phyloP scores from a whole-genome alignment of 208 protist genomes.

The Naegleria lovaniensis region DNA sequence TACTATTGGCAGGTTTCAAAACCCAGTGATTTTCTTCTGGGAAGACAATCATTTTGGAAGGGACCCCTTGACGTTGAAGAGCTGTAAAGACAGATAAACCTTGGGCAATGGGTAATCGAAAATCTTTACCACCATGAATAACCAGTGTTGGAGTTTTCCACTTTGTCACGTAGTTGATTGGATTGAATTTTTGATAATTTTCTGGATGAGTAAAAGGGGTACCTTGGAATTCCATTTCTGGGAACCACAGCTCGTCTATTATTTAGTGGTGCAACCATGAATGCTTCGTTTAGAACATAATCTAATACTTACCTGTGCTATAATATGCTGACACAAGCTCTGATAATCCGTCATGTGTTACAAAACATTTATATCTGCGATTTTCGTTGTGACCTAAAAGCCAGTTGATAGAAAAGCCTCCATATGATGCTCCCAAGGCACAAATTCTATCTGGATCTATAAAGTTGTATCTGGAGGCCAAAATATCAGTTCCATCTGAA shows the following conservation, averaged over 20 bases:
- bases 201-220: constrained; percentile 23
- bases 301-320: constrained; percentile 39
- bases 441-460: constrained; percentile 29
- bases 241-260: not conserved
- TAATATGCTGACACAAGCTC: constrained; percentile 29
- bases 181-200: constrained; percentile 31
- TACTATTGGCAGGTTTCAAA: constrained; percentile 39
- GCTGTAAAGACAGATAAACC: constrained; percentile 38
- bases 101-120: constrained; percentile 31
- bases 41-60: constrained; percentile 37
- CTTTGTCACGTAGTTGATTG: constrained; percentile 26
- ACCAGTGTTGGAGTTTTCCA: constrained; percentile 40
- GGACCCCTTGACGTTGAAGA: constrained; percentile 38
- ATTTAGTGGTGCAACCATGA: no score
- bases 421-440: constrained; percentile 36
- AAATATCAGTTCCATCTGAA: not conserved
- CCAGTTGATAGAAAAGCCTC: constrained; percentile 44
- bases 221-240: not conserved
- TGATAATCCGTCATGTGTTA: constrained; percentile 41
- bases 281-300: no score
- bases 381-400: constrained; percentile 36
- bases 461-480: not conserved
- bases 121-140: constrained; percentile 39
- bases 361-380: constrained; percentile 35
- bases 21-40: constrained; percentile 45